These are phyloP conservation scores for Diddensiella santjacobensis DNA, from an alignment of 805 yeast species.

Conservation along the genomic window DNA sequence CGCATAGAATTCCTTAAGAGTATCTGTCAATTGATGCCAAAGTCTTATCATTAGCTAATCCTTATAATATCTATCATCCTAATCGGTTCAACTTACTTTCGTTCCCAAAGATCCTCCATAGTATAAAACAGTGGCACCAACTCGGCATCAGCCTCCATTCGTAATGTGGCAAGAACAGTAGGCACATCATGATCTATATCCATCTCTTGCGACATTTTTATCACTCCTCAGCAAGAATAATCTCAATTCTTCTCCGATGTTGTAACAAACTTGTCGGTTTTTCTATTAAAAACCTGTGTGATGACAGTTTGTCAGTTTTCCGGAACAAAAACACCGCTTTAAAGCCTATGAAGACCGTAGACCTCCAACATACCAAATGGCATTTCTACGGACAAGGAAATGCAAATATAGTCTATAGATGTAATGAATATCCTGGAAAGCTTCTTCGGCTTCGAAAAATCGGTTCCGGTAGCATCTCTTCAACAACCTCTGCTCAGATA, in stretches of 20 bases:
- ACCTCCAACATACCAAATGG: slow-evolving; percentile 33
- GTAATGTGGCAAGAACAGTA: slow-evolving; percentile 52
- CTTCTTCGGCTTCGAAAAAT: slow-evolving; percentile 35
- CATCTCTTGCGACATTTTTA: slow-evolving; percentile 19
- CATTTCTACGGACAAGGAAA: slow-evolving; percentile 45
- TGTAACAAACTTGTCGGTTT: no score
- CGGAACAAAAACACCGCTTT: no score
- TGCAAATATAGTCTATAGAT: slow-evolving; percentile 45
- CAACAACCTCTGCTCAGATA: slow-evolving; percentile 7
- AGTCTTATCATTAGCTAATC: slow-evolving; percentile 34
- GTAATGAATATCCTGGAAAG: slow-evolving; percentile 35
- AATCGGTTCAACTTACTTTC: slow-evolving; percentile 47
- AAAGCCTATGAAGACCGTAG: neutral
- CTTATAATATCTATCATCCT: neutral
- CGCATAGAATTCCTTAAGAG: slow-evolving; percentile 58
- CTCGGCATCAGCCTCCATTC: slow-evolving; percentile 64
- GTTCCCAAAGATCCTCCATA: slow-evolving; percentile 80
- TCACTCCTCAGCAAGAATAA: no score
- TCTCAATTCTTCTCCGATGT: no score
- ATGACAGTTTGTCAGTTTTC: no score
- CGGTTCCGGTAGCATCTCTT: slow-evolving; percentile 36
- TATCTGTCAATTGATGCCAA: slow-evolving; percentile 89
- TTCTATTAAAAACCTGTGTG: no score
- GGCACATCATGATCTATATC: slow-evolving; percentile 39
- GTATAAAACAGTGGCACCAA: slow-evolving; percentile 58